A percentile compares a stretch with the other conserved stretches of the same genome.
phyloP scores from a whole-genome alignment of 2,329 filamentous ascomycete genomes.

The Pseudovirgaria hyperparasitica region DNA sequence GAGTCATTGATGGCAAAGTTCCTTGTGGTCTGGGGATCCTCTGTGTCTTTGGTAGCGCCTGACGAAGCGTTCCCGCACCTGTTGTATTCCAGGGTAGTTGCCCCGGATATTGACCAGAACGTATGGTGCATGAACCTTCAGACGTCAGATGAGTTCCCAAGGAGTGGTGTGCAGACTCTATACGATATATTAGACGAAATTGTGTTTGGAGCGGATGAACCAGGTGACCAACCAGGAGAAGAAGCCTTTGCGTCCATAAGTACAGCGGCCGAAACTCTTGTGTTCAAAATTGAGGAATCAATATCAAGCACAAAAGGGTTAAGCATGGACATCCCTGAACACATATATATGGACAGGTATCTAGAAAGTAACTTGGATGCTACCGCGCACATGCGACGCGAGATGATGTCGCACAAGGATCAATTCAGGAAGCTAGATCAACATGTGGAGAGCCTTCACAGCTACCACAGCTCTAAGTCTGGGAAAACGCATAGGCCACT shows the following conservation, averaged over 20 bases:
- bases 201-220: conserved; percentile 34
- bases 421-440: conserved; percentile 18
- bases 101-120: conserved; percentile 13
- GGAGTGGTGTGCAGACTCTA: conserved; percentile 27
- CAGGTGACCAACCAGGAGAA: conserved; percentile 23
- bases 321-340: conserved; percentile 37
- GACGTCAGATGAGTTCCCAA: conserved; percentile 11
- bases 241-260: conserved; percentile 24
- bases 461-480: conserved; percentile 15
- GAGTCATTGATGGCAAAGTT: conserved; percentile 34
- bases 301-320: conserved; percentile 25
- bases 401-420: conserved; percentile 21
- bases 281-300: conserved; percentile 25
- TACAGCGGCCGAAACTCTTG: conserved; percentile 34
- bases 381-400: conserved; percentile 34
- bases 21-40: conserved; percentile 35
- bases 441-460: conserved; percentile 23
- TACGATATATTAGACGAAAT: conserved; percentile 42
- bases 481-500: conserved; percentile 21
- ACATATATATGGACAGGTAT: conserved; percentile 49
- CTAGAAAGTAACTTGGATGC: conserved; percentile 36
- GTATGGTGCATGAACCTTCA: conserved; percentile 18
- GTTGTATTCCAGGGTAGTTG: conserved; percentile 33
- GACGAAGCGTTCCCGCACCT: conserved; percentile 29
- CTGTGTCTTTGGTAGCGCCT: conserved; percentile 29